These are phyloP conservation scores for Colletotrichum sublineola DNA, from an alignment of 2,329 filamentous ascomycete species.

Conservation along the genomic window DNA sequence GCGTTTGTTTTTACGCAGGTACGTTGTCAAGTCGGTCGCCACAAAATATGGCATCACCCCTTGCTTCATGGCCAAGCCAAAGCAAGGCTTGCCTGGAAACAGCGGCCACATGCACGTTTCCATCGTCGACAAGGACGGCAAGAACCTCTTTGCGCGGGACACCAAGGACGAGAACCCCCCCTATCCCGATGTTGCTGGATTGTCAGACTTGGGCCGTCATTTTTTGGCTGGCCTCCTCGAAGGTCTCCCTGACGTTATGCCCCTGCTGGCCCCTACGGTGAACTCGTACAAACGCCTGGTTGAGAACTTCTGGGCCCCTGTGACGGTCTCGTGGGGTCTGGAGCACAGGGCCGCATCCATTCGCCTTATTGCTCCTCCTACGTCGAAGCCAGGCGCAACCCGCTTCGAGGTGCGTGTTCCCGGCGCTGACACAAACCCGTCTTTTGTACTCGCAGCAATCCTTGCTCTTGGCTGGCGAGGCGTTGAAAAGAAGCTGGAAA, in stretches of 20 bases:
- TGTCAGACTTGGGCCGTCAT: slow-evolving; percentile 91
- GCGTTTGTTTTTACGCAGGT: slow-evolving; percentile 56
- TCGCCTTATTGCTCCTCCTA: slow-evolving; percentile 89
- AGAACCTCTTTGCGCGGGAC: slow-evolving; percentile 83
- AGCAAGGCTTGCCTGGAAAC: slow-evolving; percentile 91
- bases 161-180: slow-evolving; percentile 77
- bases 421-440: slow-evolving; percentile 93
- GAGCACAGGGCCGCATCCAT: slow-evolving; percentile 95
- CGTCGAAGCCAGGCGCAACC: slow-evolving; percentile 85
- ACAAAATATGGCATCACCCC: slow-evolving; percentile 92
- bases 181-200: slow-evolving; percentile 80
- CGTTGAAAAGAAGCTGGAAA: slow-evolving; percentile 90
- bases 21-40: slow-evolving; percentile 90
- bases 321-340: slow-evolving; percentile 96
- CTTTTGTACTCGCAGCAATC: slow-evolving; percentile 88
- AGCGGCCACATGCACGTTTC: slow-evolving; percentile 97
- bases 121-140: slow-evolving; percentile 81
- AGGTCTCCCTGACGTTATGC: slow-evolving; percentile 95
- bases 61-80: slow-evolving; percentile 98
- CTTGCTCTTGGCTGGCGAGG: slow-evolving; percentile 91
- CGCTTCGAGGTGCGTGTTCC: slow-evolving; percentile 93
- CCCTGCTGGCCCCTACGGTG: slow-evolving; percentile 90
- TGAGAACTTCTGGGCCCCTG: slow-evolving; percentile 99
- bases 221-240: slow-evolving; percentile 93
- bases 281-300: slow-evolving; percentile 99